These are phyloP conservation scores for Candida smagusa DNA, from an alignment of 1,139 yeast genomes.

Conservation along the genomic window DNA sequence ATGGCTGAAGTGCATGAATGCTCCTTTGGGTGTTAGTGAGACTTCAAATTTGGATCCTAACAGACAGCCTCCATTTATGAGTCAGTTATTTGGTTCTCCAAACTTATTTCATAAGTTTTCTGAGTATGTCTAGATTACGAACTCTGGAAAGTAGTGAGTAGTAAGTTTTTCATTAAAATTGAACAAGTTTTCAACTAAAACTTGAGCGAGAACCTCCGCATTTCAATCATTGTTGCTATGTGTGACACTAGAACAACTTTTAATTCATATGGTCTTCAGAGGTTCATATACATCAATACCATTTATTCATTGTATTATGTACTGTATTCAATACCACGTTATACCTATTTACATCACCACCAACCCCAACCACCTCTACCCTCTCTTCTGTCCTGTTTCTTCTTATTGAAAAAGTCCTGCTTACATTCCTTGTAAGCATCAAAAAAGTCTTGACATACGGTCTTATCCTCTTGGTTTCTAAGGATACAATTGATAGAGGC, in stretches of 20 bases:
- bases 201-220: too few species aligned
- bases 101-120: background rate
- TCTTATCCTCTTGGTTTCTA: constrained; percentile 70
- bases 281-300: too few species aligned
- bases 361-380: constrained; percentile 49
- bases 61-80: constrained; percentile 8
- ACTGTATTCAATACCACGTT: too few species aligned
- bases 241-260: too few species aligned
- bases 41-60: constrained; percentile 5
- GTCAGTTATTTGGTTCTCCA: constrained; percentile 8
- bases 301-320: too few species aligned
- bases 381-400: constrained; percentile 32
- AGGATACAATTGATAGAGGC: constrained; percentile 81
- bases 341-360: constrained; percentile 21
- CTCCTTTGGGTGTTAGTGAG: constrained; percentile 2
- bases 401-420: constrained; percentile 64
- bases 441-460: constrained; percentile 79
- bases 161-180: too few species aligned
- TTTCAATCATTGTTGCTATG: too few species aligned
- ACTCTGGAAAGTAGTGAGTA: too few species aligned
- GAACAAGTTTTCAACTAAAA: too few species aligned
- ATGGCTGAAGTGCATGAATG: constrained; percentile 7
- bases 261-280: too few species aligned
- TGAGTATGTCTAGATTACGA: too few species aligned
- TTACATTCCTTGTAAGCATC: constrained; percentile 92